Evolutionary conservation across 1,284 basidiomycete genomes (phyloP).

Genomic region (Cryptococcus floricola): DNA sequence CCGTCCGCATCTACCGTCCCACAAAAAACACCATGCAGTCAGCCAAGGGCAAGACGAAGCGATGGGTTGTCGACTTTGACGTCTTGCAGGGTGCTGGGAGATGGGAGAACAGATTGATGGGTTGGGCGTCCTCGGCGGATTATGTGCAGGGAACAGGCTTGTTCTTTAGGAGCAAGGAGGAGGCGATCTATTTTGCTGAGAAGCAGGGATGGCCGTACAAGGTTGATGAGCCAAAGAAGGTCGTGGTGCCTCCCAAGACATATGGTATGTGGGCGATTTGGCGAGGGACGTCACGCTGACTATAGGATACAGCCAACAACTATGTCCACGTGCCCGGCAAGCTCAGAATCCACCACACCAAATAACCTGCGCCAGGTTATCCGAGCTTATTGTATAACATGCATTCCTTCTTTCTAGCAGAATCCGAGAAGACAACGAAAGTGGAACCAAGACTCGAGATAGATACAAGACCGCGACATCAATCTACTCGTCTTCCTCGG

Average conservation of each 20-base stretch:
- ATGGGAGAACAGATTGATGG: slow-evolving; percentile 99
- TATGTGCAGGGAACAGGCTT: slow-evolving; percentile 93
- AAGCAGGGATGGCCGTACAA: slow-evolving; percentile 51
- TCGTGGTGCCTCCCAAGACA: slow-evolving; percentile 82
- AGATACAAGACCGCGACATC: no score
- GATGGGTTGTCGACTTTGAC: slow-evolving; percentile 96
- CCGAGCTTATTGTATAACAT: background rate
- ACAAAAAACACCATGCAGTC: slow-evolving; percentile 95
- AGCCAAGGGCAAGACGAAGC: slow-evolving; percentile 75
- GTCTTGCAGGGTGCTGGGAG: slow-evolving; percentile 79
- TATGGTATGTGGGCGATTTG: slow-evolving; percentile 55
- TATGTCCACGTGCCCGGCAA: slow-evolving; percentile 77
- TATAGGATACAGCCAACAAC: slow-evolving; percentile 60
- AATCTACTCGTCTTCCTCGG: no score
- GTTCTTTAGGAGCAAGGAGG: slow-evolving; percentile 83
- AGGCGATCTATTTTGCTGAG: slow-evolving; percentile 77
- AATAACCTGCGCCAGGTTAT: slow-evolving; percentile 58
- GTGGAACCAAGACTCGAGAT: no score
- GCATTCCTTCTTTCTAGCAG: slow-evolving; percentile 1
- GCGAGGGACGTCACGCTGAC: background rate
- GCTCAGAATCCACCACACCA: slow-evolving; percentile 85
- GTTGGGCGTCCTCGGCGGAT: slow-evolving; percentile 90
- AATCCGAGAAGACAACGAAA: background rate
- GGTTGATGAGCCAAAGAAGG: slow-evolving; percentile 66
- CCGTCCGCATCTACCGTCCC: slow-evolving; percentile 89